Conservation (phyloP, 2,329 filamentous ascomycete species). For the Colletotrichum lupini region DNA sequence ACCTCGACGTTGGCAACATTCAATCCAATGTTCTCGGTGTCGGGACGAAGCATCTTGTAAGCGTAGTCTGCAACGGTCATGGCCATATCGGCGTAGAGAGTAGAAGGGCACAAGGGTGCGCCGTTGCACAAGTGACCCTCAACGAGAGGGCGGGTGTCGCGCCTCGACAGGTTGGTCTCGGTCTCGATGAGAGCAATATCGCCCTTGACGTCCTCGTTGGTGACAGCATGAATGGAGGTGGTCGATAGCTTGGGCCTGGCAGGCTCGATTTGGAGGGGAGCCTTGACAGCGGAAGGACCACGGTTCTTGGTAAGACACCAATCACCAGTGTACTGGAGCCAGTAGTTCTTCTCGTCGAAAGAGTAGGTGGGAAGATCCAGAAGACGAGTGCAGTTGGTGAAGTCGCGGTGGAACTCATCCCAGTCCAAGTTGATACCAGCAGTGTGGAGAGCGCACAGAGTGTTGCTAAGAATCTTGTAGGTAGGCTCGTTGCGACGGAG, state of each 20-base stretch:
- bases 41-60: slow-evolving; percentile 71
- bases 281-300: slow-evolving; percentile 51
- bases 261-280: slow-evolving; percentile 46
- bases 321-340: slow-evolving; percentile 73
- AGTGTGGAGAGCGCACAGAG: slow-evolving; percentile 66
- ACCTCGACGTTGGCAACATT: slow-evolving; percentile 77
- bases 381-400: slow-evolving; percentile 55
- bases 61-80: slow-evolving; percentile 72
- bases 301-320: slow-evolving; percentile 80
- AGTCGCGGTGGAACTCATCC: slow-evolving; percentile 73
- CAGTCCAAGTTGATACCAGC: slow-evolving; percentile 75
- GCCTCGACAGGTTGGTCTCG: slow-evolving; percentile 73
- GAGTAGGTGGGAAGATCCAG: slow-evolving; percentile 75
- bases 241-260: slow-evolving; percentile 69
- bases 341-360: slow-evolving; percentile 80
- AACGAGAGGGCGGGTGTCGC: slow-evolving; percentile 69
- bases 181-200: slow-evolving; percentile 70
- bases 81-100: slow-evolving; percentile 69
- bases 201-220: slow-evolving; percentile 71
- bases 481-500: slow-evolving; percentile 72
- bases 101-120: slow-evolving; percentile 72
- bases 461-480: slow-evolving; percentile 72
- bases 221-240: slow-evolving; percentile 72
- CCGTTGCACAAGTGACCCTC: slow-evolving; percentile 77
- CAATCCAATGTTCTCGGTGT: slow-evolving; percentile 64